phyloP scores from a whole-genome alignment of 1,139 yeast species.

The Zygoascus sp. region DNA sequence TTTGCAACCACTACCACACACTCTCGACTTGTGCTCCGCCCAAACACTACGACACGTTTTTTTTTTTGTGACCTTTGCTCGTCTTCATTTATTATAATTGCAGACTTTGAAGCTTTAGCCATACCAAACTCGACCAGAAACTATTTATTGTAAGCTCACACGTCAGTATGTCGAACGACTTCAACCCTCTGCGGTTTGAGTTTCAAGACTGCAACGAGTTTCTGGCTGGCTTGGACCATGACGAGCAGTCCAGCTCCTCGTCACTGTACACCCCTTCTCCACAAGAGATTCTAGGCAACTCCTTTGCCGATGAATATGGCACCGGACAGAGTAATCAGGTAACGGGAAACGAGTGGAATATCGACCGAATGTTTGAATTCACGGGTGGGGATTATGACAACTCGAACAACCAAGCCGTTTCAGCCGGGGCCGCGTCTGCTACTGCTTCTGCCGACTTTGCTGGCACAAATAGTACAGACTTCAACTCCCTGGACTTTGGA shows the following conservation, averaged over 20 bases:
- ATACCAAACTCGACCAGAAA: background rate
- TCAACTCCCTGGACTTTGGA: constrained; percentile 2
- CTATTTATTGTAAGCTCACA: background rate
- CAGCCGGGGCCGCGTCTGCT: background rate
- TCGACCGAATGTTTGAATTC: constrained; percentile 10
- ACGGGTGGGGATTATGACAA: constrained; percentile 9
- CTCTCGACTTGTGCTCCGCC: no score
- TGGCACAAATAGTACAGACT: background rate
- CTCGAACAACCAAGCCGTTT: background rate
- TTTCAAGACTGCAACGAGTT: constrained; percentile 21
- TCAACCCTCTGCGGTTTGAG: constrained; percentile 16
- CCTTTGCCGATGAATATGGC: background rate
- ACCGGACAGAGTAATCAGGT: constrained; percentile 3
- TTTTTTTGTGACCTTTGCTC: no score
- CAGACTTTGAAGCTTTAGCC: no score
- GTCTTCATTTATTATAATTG: no score
- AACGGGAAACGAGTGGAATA: constrained; percentile 8
- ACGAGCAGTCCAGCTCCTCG: constrained; percentile 13
- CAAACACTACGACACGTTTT: no score
- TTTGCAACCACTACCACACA: no score
- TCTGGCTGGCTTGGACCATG: constrained; percentile 20
- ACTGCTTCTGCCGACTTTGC: background rate
- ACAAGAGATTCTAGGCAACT: constrained; percentile 21
- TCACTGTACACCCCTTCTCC: constrained; percentile 23
- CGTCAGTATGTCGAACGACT: constrained; percentile 14